A percentile compares a stretch with the other conserved stretches of the same genome.
Conservation (phyloP, 208 protist genomes). For the Trypanosoma platydactyli region DNA sequence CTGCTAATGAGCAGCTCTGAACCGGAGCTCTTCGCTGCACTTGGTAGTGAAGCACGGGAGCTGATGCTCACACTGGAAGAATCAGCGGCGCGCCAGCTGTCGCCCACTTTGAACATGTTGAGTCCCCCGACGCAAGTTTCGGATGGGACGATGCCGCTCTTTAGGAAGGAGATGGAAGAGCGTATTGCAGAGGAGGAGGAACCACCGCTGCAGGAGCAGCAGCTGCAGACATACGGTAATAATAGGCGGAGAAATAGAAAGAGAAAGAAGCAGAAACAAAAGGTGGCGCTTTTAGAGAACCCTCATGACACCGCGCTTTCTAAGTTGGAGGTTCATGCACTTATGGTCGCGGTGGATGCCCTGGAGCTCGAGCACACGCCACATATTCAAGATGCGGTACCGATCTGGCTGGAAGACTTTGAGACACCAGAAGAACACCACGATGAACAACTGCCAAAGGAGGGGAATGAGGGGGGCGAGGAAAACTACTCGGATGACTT, state of each 20-base stretch:
- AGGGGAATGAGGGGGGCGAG: constrained; percentile 6
- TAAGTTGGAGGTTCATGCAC: constrained; percentile 5
- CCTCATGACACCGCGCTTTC: neutral
- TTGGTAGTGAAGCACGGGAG: constrained; percentile 15
- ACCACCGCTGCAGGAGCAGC: neutral
- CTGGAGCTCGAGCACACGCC: constrained; percentile 8
- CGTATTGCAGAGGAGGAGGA: constrained; percentile 25
- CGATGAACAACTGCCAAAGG: neutral
- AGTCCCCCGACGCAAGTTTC: neutral
- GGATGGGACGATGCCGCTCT: neutral
- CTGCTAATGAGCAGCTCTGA: constrained; percentile 15
- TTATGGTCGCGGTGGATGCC: constrained; percentile 20
- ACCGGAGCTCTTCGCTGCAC: constrained; percentile 15
- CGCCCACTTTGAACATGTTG: neutral
- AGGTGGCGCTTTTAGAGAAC: neutral
- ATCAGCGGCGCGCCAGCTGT: no score
- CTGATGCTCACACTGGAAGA: constrained; percentile 17
- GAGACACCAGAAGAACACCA: constrained; percentile 2
- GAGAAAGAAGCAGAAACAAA: neutral
- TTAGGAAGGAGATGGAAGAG: constrained; percentile 29
- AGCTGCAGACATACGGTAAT: neutral
- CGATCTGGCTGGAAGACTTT: constrained; percentile 30
- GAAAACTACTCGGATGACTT: constrained; percentile 56
- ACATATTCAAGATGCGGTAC: neutral
- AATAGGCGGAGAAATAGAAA: neutral